Base-by-base conservation (phyloP, 495 filamentous ascomycete genomes). In the Daldinia decipiens region DNA sequence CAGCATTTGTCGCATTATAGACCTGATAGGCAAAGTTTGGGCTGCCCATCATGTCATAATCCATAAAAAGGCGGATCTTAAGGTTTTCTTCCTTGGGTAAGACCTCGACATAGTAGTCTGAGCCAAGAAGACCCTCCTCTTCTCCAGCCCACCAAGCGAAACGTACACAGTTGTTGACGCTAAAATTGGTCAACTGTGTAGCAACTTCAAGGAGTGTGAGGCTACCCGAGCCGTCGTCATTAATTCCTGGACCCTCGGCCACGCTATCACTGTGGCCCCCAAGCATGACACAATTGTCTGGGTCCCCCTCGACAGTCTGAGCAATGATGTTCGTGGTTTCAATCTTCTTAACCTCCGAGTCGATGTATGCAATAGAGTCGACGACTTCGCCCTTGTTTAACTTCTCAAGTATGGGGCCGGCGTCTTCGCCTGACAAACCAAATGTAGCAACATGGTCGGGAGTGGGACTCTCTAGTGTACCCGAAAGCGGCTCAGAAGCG, bases 61-160 rank as follows among this genome's bases (percentile, higher is more conserved):
- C 85, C 81, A 88, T 86, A 67, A 86, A 87, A 29, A 88, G 77
- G 3, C 84, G 82, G 61, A 88, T 87, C 76, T 86, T 86, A 60
- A 75, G 32, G 74, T 85, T 86, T 70, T 87, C 86, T 11, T 82
- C 80, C 7, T 76, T 61, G 0, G 83, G 76, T 17, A 88, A 78
- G 40, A 76, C 76, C 24, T 77, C 75, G 47, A 86, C 85, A 63
- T 86, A 88, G 76, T 84, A 86, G 69, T 86, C 83, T 1, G 83
- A 85, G 1, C 86, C 87, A 0, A 89, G 79, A n/a, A 87, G 80
- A 1, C 85, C 85, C 71, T 87, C 85, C 72, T 89, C 87, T 65
- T 88, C 86, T 38, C 81, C 85, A 5, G 85, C 79, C 82, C 84
- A 87, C 86, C 86, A 88, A 15, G 81, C 82, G 67, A 88, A 87